These are phyloP conservation scores for Phytopythium delawarense DNA, from an alignment of 352 stramenopile genomes.

Conservation along the genomic window DNA sequence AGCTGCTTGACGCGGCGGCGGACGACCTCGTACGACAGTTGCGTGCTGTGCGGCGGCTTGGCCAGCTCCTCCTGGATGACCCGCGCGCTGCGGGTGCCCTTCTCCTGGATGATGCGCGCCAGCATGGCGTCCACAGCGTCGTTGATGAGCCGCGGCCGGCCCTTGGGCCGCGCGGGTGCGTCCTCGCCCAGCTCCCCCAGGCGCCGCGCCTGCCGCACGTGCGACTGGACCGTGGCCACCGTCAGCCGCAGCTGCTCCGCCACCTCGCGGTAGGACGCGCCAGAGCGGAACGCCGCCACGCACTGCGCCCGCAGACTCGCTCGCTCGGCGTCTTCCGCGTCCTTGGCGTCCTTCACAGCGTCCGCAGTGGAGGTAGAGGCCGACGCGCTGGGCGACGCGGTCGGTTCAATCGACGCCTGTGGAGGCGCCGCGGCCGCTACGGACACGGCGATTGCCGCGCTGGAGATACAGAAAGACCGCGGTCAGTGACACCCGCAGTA, in stretches of 20 bases:
- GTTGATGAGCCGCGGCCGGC: conserved; percentile 7
- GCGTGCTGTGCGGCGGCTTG: conserved; percentile 10
- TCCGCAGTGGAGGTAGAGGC: not conserved
- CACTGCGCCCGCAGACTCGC: not conserved
- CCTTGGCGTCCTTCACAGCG: not conserved
- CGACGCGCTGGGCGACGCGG: not conserved
- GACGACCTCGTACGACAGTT: conserved; percentile 26
- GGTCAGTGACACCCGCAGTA: not conserved
- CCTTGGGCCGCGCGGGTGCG: not conserved
- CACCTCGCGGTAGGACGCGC: conserved; percentile 6
- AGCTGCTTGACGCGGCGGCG: conserved; percentile 18
- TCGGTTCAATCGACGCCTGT: not conserved
- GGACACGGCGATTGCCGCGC: not conserved
- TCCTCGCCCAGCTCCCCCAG: conserved; percentile 3
- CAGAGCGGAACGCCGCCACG: not conserved
- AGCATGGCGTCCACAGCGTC: conserved; percentile 7
- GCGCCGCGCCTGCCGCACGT: conserved; percentile 1
- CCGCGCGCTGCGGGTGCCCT: conserved; percentile 14
- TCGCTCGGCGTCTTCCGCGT: not conserved
- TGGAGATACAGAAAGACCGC: not conserved
- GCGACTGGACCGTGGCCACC: conserved; percentile 2
- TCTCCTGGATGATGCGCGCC: conserved; percentile 14
- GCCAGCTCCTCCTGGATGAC: conserved; percentile 24
- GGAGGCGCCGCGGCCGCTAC: not conserved
- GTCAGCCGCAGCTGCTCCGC: conserved; percentile 5